Evolutionary conservation across 345 rosid species (phyloP).

Genomic region (Hevea brasiliensis): DNA sequence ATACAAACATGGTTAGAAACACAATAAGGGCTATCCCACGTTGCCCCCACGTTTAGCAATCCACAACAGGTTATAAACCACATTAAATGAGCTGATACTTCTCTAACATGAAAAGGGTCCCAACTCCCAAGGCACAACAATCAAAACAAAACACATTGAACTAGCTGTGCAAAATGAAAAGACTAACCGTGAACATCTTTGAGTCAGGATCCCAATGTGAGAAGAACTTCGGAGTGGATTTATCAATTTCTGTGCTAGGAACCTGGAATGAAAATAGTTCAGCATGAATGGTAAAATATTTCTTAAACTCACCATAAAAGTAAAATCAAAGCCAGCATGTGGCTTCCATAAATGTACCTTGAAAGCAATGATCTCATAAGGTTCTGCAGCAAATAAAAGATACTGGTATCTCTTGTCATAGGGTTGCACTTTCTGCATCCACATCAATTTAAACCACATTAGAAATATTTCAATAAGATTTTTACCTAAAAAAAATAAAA

Average conservation of each 20-base stretch:
- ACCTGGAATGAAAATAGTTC: conserved; percentile 48
- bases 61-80: background rate
- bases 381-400: conserved; percentile 94
- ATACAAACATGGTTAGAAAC: too few relatives aligned
- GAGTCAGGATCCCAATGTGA: conserved; percentile 99
- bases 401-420: conserved; percentile 88
- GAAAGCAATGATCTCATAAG: conserved; percentile 94
- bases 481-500: background rate
- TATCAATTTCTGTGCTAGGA: conserved; percentile 97
- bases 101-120: background rate
- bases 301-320: background rate
- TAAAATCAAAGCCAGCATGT: background rate
- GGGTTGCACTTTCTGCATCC: conserved; percentile 72
- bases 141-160: background rate
- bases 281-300: background rate
- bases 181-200: conserved; percentile 93
- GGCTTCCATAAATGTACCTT: conserved; percentile 47
- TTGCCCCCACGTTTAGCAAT: background rate
- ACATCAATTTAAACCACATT: conserved; percentile 9
- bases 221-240: conserved; percentile 95
- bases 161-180: conserved; percentile 4
- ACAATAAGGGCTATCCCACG: background rate
- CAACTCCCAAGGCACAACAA: background rate
- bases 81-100: background rate
- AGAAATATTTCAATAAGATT: background rate